Percentiles rank a stretch among this genome's conserved stretches.
phyloP scores from a whole-genome alignment of 176 grass and related monocot species.

The Elaeis guineensis region DNA sequence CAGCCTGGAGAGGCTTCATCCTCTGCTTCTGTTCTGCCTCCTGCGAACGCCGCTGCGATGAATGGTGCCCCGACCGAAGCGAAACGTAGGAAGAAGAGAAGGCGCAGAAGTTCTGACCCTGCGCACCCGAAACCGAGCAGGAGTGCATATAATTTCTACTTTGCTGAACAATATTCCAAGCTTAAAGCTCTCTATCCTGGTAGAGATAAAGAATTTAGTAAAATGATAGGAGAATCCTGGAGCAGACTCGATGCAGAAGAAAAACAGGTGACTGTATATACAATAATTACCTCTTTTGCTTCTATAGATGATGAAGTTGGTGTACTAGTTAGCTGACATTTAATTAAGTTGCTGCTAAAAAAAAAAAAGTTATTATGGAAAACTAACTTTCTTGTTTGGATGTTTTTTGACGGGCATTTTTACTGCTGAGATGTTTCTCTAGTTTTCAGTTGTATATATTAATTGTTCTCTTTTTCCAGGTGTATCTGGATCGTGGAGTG shows the following conservation, averaged over 20 bases:
- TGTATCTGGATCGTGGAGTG: not conserved
- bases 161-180: constrained; percentile 37
- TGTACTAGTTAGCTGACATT: not conserved
- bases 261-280: constrained; percentile 21
- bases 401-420: not conserved
- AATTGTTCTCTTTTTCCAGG: not conserved
- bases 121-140: constrained; percentile 38
- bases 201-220: constrained; percentile 43
- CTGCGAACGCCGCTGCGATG: not conserved
- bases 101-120: constrained; percentile 24
- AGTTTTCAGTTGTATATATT: no score
- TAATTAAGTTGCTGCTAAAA: no score
- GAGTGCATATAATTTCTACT: constrained; percentile 54
- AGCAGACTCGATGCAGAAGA: constrained; percentile 34
- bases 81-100: constrained; percentile 18
- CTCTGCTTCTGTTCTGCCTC: not conserved
- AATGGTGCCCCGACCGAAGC: not conserved
- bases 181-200: constrained; percentile 31
- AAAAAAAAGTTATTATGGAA: no score
- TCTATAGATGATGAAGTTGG: no score
- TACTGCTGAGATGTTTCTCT: not conserved
- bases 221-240: constrained; percentile 57
- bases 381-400: not conserved
- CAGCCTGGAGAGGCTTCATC: constrained; percentile 5
- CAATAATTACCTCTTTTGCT: not conserved